phyloP scores from a whole-genome alignment of 371 early-diverging fungal genomes.

The Lichtheimia ornata region DNA sequence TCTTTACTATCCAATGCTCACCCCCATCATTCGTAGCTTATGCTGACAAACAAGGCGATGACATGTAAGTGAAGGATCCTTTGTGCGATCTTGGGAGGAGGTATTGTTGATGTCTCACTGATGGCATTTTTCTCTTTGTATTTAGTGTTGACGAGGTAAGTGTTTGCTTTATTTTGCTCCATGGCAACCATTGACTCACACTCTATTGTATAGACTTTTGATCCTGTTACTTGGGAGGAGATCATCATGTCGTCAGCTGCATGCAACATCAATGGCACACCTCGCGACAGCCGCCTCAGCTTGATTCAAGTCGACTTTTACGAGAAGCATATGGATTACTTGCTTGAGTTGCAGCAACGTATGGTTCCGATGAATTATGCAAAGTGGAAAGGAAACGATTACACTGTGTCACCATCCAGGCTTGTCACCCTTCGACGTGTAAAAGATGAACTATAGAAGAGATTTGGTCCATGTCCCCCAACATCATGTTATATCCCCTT shows the following conservation, averaged over 20 bases:
- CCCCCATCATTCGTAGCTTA: background rate
- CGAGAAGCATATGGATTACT: conserved; percentile 23
- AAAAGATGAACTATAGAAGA: conserved; percentile 8
- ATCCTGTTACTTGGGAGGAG: conserved; percentile 7
- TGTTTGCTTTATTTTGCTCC: too few species aligned
- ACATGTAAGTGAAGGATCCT: background rate
- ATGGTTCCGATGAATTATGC: conserved; percentile 35
- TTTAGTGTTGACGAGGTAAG: too few species aligned
- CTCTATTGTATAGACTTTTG: background rate
- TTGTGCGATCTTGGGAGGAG: too few species aligned
- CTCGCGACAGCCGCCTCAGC: conserved; percentile 23
- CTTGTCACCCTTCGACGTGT: conserved; percentile 1
- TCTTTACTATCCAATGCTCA: background rate
- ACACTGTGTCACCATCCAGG: conserved; percentile 3
- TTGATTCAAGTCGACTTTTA: conserved; percentile 24
- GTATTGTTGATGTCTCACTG: too few species aligned
- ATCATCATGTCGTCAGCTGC: conserved; percentile 4
- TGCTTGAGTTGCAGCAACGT: conserved; percentile 30
- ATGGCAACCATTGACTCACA: too few species aligned
- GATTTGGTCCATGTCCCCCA: too few species aligned
- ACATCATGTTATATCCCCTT: too few species aligned
- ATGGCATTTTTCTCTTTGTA: too few species aligned
- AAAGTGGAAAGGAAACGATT: conserved; percentile 26
- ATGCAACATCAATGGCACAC: conserved; percentile 31
- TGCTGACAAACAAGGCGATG: background rate